phyloP scores from a whole-genome alignment of 441 rosid genomes.

The Pelargonium australe region DNA sequence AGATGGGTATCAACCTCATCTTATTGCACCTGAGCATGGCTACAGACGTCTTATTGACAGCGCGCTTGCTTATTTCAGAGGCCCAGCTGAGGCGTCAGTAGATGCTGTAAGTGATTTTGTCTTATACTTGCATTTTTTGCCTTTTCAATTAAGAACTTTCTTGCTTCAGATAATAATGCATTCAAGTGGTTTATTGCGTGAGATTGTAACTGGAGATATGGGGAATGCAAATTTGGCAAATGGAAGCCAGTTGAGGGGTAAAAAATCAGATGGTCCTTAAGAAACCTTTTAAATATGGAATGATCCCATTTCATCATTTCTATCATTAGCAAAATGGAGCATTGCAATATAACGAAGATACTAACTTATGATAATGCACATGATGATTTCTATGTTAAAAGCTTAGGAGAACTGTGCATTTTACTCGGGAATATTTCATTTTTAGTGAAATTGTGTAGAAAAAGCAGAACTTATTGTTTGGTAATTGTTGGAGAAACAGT shows the following conservation, averaged over 20 bases:
- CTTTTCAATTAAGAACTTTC: not conserved
- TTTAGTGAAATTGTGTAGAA: not conserved
- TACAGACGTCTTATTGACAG: conserved; percentile 96
- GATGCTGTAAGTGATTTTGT: conserved; percentile 64
- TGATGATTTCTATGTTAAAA: too few relatives aligned
- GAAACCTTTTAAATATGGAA: too few relatives aligned
- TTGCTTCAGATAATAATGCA: not conserved
- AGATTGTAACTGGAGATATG: too few relatives aligned
- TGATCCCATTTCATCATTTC: too few relatives aligned
- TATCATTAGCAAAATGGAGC: too few relatives aligned
- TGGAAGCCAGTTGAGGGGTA: too few relatives aligned
- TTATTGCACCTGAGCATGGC: conserved; percentile 98
- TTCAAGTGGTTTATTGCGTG: not conserved
- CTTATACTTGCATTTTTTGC: not conserved
- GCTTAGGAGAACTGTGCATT: not conserved
- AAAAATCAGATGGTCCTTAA: too few relatives aligned
- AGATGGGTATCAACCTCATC: conserved; percentile 99
- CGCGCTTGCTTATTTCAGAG: conserved; percentile 84
- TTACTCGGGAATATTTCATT: not conserved
- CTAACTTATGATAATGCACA: too few relatives aligned
- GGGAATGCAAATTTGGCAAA: too few relatives aligned
- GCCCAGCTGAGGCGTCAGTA: conserved; percentile 97
- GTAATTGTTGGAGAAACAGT: not conserved
- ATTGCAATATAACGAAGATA: too few relatives aligned
- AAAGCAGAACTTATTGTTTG: not conserved